A percentile compares a stretch with the other conserved stretches of the same genome.
These are phyloP conservation scores for Castanea sativa DNA, from an alignment of 306 rosid genomes.

Conservation along the genomic window DNA sequence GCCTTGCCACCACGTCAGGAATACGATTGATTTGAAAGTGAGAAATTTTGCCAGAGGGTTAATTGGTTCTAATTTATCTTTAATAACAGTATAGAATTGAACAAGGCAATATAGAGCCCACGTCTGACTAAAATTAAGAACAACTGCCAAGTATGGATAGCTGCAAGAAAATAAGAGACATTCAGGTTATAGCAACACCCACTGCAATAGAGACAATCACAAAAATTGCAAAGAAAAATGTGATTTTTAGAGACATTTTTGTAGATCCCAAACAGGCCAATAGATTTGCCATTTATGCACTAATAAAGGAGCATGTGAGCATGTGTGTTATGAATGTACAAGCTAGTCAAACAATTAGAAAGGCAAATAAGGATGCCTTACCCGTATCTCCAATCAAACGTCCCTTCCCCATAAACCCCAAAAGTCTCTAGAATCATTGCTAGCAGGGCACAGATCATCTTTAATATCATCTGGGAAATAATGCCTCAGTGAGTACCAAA, in stretches of 20 bases:
- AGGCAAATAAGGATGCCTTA: slow-evolving; percentile 31
- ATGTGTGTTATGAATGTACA: slow-evolving; percentile 15
- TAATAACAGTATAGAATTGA: slow-evolving; percentile 89
- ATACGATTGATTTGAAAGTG: slow-evolving; percentile 85
- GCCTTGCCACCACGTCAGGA: slow-evolving; percentile 99
- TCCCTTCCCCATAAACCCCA: slow-evolving; percentile 98
- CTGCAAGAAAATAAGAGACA: slow-evolving; percentile 49
- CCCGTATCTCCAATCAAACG: slow-evolving; percentile 95
- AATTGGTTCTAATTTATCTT: slow-evolving; percentile 83
- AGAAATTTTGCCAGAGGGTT: slow-evolving; percentile 91
- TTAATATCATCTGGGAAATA: slow-evolving; percentile 82
- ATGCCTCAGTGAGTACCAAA: slow-evolving; percentile 28
- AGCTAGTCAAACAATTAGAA: neutral
- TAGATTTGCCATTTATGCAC: neutral
- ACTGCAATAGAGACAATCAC: neutral
- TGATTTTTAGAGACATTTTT: neutral
- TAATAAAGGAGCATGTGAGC: neutral
- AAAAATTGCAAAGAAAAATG: neutral
- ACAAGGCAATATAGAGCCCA: slow-evolving; percentile 99
- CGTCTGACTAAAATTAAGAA: slow-evolving; percentile 97
- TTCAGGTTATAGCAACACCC: slow-evolving; percentile 22
- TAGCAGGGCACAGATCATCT: slow-evolving; percentile 89
- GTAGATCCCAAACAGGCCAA: slow-evolving; percentile 6
- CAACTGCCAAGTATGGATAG: slow-evolving; percentile 91
- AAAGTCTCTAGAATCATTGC: slow-evolving; percentile 89